These are phyloP conservation scores for Euptelea pleiosperma DNA, from an alignment of 164 flowering plant species.

Conservation along the genomic window DNA sequence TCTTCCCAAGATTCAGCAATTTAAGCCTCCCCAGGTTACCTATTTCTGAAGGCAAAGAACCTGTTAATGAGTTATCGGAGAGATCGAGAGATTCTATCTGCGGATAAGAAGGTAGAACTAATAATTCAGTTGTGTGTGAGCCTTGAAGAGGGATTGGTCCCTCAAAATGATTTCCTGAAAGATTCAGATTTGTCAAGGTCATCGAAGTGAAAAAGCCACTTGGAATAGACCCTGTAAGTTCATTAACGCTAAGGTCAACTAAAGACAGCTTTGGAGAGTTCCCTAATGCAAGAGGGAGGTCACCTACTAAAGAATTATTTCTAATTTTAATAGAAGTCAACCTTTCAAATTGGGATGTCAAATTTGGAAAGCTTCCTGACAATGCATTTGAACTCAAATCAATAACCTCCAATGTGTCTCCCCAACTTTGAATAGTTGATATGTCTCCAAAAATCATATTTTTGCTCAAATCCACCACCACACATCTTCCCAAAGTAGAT, in stretches of 20 bases:
- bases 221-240: conserved; percentile 65
- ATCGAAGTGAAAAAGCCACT: conserved; percentile 52
- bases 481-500: conserved; percentile 42
- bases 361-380: conserved; percentile 69
- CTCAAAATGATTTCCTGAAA: conserved; percentile 65
- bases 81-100: conserved; percentile 79
- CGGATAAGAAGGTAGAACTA: conserved; percentile 44
- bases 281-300: conserved; percentile 49
- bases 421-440: conserved; percentile 61
- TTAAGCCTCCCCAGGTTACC: conserved; percentile 56
- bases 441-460: conserved; percentile 66
- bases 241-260: conserved; percentile 74
- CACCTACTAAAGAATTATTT: conserved; percentile 66
- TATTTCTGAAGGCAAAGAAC: conserved; percentile 66
- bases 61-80: conserved; percentile 56
- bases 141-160: conserved; percentile 70
- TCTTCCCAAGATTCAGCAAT: conserved; percentile 65
- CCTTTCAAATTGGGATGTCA: conserved; percentile 41
- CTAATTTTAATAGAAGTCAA: conserved; percentile 50
- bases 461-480: conserved; percentile 63
- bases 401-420: conserved; percentile 48
- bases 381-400: conserved; percentile 82
- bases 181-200: conserved; percentile 56
- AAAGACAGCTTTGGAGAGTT: conserved; percentile 35
- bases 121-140: conserved; percentile 48